Evolutionary conservation across 306 rosid species (phyloP), one percentile per base, ranked within the genome.

Genomic region (Luffa acutangula): DNA sequence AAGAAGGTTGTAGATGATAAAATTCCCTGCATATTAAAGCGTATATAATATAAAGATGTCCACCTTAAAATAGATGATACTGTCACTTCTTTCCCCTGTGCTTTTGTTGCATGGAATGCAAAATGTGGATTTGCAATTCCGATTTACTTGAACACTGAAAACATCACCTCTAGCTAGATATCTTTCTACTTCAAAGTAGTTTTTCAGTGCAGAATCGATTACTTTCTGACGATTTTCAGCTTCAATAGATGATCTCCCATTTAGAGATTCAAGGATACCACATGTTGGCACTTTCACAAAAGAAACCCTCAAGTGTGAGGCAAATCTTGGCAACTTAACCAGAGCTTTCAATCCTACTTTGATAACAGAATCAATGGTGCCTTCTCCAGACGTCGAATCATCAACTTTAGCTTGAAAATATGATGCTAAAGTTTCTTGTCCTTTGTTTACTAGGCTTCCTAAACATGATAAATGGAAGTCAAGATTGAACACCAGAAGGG

Each of bases 251-350:
- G 97, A 93, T 78, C 52, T 87, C 79, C 87, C 87, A 83, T 79
- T 90, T 39, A 95, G 82, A 73, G 96, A 85, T 77, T 91, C 94
- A 63, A 95, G 97, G 64, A 84, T 72, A 45, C 97, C 97, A 81
- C 91, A 89, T 78, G 87, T 86, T 0, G 97, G 97, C 66, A 95
- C 84, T 91, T 88, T 95, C 82, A 95, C 96, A 81, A 93, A 95
- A 53, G 93, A 87, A 82, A 85, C 89, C 89, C 97, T 91, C 79
- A 93, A 71, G 79, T 91, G 99, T 1, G 97, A 91, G 70, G 91
- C 97, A 84, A 85, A 89, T 43, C 84, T 87, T 1, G 92, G 97
- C 87, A 89, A 79, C 72, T 81, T 82, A 77, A 21, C 43, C 45
- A 86, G 75, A 6, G 97, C 88, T 74, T 60, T 88, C 82, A 92